These are phyloP conservation scores for Phytophthora aleatoria DNA, from an alignment of 352 stramenopile species.

Conservation along the genomic window DNA sequence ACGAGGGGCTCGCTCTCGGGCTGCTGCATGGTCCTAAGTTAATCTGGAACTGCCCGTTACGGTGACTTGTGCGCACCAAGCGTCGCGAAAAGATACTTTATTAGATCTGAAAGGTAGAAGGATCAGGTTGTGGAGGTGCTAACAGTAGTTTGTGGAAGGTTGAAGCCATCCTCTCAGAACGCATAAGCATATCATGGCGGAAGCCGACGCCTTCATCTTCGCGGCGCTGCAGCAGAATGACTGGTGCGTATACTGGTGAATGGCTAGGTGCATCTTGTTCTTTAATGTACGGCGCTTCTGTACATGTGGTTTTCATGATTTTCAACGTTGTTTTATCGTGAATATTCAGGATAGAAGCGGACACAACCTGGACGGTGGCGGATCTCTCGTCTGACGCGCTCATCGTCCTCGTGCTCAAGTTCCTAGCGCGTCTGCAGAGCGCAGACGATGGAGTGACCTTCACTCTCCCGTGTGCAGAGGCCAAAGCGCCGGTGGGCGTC, in stretches of 20 bases:
- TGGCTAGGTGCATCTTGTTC: background rate
- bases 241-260: slow-evolving; percentile 30
- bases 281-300: background rate
- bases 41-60: slow-evolving; percentile 3
- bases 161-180: background rate
- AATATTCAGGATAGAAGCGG: slow-evolving; percentile 25
- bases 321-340: slow-evolving; percentile 1
- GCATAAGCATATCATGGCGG: slow-evolving; percentile 33
- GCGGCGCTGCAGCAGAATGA: slow-evolving; percentile 56
- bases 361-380: slow-evolving; percentile 23
- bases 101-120: background rate
- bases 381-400: slow-evolving; percentile 53
- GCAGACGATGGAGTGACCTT: slow-evolving; percentile 34
- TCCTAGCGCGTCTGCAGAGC: slow-evolving; percentile 44
- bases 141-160: background rate
- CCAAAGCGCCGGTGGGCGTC: slow-evolving; percentile 51
- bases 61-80: background rate
- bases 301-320: background rate
- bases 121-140: background rate
- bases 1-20: slow-evolving; percentile 17
- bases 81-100: slow-evolving; percentile 11
- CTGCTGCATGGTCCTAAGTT: slow-evolving; percentile 7
- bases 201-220: slow-evolving; percentile 52
- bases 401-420: slow-evolving; percentile 51
- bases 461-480: slow-evolving; percentile 20